Evolutionary conservation across 176 grass and related monocot species (phyloP).

Genomic region (Oryza meridionalis): DNA sequence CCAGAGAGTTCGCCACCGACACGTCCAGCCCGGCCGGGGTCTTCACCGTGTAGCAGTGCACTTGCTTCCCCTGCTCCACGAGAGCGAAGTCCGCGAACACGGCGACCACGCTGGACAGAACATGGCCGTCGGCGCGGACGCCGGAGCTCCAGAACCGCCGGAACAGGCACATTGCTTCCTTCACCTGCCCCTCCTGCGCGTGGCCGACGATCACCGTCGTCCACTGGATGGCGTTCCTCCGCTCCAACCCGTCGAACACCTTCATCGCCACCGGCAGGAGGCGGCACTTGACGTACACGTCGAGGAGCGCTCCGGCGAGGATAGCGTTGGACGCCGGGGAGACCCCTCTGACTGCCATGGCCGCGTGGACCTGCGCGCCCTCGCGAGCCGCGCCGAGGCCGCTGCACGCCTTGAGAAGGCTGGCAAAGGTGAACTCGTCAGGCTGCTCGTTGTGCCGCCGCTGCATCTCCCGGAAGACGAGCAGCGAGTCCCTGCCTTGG

Average conservation of each 20-base stretch:
- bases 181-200: constrained; percentile 49
- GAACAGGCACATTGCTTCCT: constrained; percentile 41
- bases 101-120: constrained; percentile 33
- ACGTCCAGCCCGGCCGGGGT: constrained; percentile 24
- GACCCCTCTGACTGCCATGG: constrained; percentile 16
- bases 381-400: constrained; percentile 24
- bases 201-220: constrained; percentile 45
- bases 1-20: constrained; percentile 42
- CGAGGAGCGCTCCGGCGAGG: constrained; percentile 48
- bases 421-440: constrained; percentile 57
- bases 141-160: constrained; percentile 47
- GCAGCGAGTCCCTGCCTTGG: constrained; percentile 16
- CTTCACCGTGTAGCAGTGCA: constrained; percentile 47
- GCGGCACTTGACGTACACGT: constrained; percentile 49
- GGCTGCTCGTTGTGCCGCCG: constrained; percentile 8
- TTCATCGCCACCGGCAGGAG: constrained; percentile 29
- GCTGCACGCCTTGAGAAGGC: constrained; percentile 52
- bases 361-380: constrained; percentile 45
- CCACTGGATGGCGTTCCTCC: constrained; percentile 54
- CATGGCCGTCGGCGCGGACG: constrained; percentile 33
- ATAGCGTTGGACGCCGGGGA: neutral
- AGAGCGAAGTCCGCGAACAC: constrained; percentile 52
- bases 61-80: constrained; percentile 54
- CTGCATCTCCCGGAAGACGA: constrained; percentile 48
- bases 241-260: constrained; percentile 42